phyloP scores from a whole-genome alignment of 2,329 filamentous ascomycete genomes.

The Knufia fluminis region DNA sequence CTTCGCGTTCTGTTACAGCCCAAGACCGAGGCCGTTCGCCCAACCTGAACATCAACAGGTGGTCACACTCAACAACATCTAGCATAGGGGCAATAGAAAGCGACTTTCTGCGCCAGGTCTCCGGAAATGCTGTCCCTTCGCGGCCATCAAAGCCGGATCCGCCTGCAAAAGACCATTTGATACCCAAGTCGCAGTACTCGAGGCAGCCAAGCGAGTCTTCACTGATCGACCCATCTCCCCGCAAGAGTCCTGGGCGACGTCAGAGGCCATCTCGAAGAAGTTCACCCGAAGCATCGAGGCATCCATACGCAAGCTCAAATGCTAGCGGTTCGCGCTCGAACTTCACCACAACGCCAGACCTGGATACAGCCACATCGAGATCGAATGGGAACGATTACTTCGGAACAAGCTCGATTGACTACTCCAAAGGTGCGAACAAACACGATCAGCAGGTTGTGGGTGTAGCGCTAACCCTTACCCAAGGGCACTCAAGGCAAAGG shows the following conservation, averaged over 20 bases:
- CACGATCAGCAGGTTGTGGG: constrained; percentile 6
- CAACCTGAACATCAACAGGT: constrained; percentile 42
- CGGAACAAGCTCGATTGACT: neutral
- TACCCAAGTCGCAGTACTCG: constrained; percentile 3
- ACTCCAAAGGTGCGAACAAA: constrained; percentile 5
- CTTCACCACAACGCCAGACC: constrained; percentile 1
- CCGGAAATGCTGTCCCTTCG: neutral
- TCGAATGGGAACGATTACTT: constrained; percentile 6
- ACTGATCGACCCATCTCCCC: neutral
- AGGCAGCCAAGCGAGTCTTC: neutral
- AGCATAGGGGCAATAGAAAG: constrained; percentile 30
- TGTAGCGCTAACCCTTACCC: constrained; percentile 3
- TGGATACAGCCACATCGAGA: neutral
- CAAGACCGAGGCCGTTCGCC: constrained; percentile 1
- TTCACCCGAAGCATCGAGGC: neutral
- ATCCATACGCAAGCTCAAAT: neutral
- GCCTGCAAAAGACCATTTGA: neutral
- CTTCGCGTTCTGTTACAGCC: neutral
- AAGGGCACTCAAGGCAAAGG: neutral
- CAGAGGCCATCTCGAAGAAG: neutral
- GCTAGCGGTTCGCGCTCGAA: neutral
- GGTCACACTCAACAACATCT: constrained; percentile 49
- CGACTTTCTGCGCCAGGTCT: constrained; percentile 14
- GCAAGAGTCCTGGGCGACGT: neutral
- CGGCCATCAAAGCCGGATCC: neutral